Evolutionary conservation across 371 early-diverging fungal species (phyloP).

Genomic region (Sporodiniella umbellata): DNA sequence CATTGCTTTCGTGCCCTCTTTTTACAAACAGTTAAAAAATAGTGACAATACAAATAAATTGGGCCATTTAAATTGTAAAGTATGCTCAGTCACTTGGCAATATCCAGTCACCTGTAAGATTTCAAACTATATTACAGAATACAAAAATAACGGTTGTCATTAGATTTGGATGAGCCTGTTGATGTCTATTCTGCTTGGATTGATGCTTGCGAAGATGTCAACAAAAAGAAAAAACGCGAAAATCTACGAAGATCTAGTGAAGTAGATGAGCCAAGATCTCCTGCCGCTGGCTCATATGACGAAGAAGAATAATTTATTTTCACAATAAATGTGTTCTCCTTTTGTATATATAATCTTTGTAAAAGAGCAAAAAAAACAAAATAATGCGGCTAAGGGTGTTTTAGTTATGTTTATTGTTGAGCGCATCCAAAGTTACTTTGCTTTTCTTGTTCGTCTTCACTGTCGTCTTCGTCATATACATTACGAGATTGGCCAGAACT

Average conservation of each 20-base stretch:
- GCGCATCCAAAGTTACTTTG: constrained; percentile 74
- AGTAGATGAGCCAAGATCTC: background rate
- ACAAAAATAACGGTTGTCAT: background rate
- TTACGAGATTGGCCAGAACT: constrained; percentile 27
- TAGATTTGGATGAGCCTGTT: constrained; percentile 73
- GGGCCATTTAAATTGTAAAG: constrained; percentile 71
- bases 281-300: background rate
- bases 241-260: background rate
- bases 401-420: constrained; percentile 63
- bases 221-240: constrained; percentile 33
- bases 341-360: background rate
- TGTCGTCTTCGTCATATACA: constrained; percentile 64
- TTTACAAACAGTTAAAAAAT: background rate
- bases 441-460: constrained; percentile 63
- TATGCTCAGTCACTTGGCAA: constrained; percentile 73
- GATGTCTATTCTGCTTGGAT: constrained; percentile 88
- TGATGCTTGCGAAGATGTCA: constrained; percentile 76
- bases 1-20: too few species aligned
- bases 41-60: constrained; percentile 50
- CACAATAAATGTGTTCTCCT: background rate
- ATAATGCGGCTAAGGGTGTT: too few species aligned
- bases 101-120: constrained; percentile 61
- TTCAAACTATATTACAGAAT: too few species aligned
- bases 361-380: too few species aligned
- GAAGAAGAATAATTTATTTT: background rate